Base-by-base conservation (phyloP, 2,329 filamentous ascomycete species). In the Claviceps sp. region DNA sequence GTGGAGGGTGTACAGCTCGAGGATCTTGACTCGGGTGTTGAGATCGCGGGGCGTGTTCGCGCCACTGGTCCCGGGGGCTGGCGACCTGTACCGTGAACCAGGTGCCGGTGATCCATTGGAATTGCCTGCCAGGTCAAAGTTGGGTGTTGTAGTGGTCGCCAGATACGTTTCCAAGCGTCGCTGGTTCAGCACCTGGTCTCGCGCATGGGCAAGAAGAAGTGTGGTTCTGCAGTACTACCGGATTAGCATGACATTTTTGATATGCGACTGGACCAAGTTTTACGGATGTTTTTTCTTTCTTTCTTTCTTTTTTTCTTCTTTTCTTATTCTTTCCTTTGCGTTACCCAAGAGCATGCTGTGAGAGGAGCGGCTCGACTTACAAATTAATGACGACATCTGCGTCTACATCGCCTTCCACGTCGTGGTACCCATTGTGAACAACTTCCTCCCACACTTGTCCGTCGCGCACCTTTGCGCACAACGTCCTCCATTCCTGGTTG, bases 361-460 rank as follows among this genome's bases (percentile, higher is more conserved):
- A 34, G 29, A 34, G 9, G 9, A 4, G 29, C 1, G 47, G n/a
- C 8, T 47, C 3, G 36, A 67, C 82, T 69, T 69, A 89, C 85
- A 94, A 67, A 61, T 90, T 91, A 55, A 91, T 86, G 26, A 98
- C 88, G 7, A 98, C 91, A 62, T 98, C 93, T 1, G 88, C 83
- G 68, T 98, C 93, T 13, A 97, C 88, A 56, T 90, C 87, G 17
- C 87, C 89, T 67, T 97, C 91, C 48, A 83, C 76, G 26, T 89
- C 89, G 59, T 86, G 83, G 67, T 97, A 97, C 6, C 91, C 91
- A 62, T 88, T 83, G 59, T 79, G 78, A 52, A 94, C 85, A 2
- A 97, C 86, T 57, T 95, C 87, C 57, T 96, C 88, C 93, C 93
- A 98, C n/a, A 97, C 78, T 45, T 82, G 80, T 52, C 93, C 93